Base-by-base conservation (phyloP, 768 basidiomycete species). In the Russula foetens region DNA sequence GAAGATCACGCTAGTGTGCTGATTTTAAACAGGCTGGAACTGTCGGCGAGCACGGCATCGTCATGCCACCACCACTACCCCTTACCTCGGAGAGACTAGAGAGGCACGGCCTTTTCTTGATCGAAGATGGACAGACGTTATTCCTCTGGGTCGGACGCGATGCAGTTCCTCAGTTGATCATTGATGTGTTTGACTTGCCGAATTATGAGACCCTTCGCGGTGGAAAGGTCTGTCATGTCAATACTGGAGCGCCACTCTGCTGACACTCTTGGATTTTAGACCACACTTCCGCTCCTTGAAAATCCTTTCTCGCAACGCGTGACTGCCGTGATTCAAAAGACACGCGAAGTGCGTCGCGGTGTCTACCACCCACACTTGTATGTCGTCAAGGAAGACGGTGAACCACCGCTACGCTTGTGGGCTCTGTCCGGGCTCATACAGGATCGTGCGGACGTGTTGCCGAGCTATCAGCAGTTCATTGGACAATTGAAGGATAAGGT, bases 101-200 rank as follows among this genome's bases (percentile, higher is more conserved):
- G 73, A 80, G 95, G 52, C 94, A 98, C 68, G 97, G 97, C 59
- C 78, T 99, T 56, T 98, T 88, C 83, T 74, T 99, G 63, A 97
- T 99, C 66, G 97, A 98, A 73, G 96, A 98, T 71, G 91, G 90
- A 1, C 97, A 98, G 73, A 95, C 90, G 23, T 91, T 99, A 69
- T 98, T 99, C 84, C 79, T 98, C 50, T 98, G 92, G 88, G 84
- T 99, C 52, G 97, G 97, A n/a, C 85, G 94, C 31, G 96, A 98
- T 71, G 93, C 97, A 8, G 93, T 98, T n/a, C 92, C 95, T 11
- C 90, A 95, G 69, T 83, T 98, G 49, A 76, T 98, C 62, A 79
- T 86, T 79, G 97, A 99, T 69, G 95, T 98, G 19, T 98, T 99
- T 74, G 85, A 91, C 69, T 78, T 98, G 38, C 86, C 90, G 0